Evolutionary conservation across 2,329 filamentous ascomycete genomes (phyloP).

Genomic region (Aspergillus floridensis): DNA sequence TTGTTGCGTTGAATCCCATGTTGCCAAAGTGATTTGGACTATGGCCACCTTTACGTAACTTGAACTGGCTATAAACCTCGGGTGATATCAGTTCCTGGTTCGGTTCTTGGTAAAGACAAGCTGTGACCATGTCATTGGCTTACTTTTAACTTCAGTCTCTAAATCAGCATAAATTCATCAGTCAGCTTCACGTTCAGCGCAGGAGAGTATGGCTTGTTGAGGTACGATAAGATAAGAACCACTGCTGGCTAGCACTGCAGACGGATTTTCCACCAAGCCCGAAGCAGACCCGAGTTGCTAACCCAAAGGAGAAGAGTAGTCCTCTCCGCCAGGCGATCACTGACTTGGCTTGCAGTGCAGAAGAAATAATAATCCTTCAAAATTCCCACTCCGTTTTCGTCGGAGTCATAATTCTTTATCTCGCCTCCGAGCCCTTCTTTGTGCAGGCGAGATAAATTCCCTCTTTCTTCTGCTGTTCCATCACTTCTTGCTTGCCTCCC

Average conservation of each 20-base stretch:
- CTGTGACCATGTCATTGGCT: too few relatives aligned
- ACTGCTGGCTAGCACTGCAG: not conserved
- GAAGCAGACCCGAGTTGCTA: not conserved
- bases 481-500: not conserved
- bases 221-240: constrained; percentile 1
- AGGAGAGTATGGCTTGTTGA: not conserved
- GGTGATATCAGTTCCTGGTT: too few relatives aligned
- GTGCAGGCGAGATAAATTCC: not conserved
- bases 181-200: too few relatives aligned
- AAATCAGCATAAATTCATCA: too few relatives aligned
- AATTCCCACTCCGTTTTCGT: not conserved
- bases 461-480: not conserved
- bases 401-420: not conserved
- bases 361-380: too few relatives aligned
- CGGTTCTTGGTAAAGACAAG: too few relatives aligned
- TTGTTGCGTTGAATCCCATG: too few relatives aligned
- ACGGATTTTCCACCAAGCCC: not conserved
- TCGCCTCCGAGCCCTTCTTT: not conserved
- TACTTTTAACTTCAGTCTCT: too few relatives aligned
- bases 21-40: too few relatives aligned
- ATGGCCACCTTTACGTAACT: too few relatives aligned
- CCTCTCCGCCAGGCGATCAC: constrained; percentile 4
- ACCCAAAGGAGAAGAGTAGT: constrained; percentile 1
- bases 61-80: too few relatives aligned
- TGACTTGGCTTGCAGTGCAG: not conserved